Conservation (phyloP, 1,139 yeast genomes). For the Blastobotrys petasosporus region DNA sequence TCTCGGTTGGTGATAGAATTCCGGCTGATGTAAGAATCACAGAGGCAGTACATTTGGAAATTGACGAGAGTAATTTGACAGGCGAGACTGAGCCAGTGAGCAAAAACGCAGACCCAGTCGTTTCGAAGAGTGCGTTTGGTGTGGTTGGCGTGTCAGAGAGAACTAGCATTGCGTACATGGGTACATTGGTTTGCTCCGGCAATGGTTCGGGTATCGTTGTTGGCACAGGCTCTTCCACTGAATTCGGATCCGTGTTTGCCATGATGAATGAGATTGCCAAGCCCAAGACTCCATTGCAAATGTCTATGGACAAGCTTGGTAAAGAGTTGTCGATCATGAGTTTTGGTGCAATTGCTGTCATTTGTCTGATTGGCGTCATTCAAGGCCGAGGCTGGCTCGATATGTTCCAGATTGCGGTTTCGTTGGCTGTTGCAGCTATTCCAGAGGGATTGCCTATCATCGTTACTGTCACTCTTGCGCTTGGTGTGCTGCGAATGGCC, state of each 20-base stretch:
- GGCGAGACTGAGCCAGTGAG: slow-evolving; percentile 88
- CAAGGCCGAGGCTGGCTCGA: slow-evolving; percentile 95
- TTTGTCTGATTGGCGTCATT: slow-evolving; percentile 76
- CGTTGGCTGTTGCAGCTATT: slow-evolving; percentile 95
- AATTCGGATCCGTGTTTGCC: slow-evolving; percentile 79
- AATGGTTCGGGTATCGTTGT: slow-evolving; percentile 91
- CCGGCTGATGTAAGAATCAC: slow-evolving; percentile 88
- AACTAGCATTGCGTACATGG: slow-evolving; percentile 82
- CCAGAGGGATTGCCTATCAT: slow-evolving; percentile 97
- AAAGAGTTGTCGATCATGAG: slow-evolving; percentile 78
- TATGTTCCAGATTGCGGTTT: slow-evolving; percentile 94
- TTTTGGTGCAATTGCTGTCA: slow-evolving; percentile 78
- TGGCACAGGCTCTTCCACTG: slow-evolving; percentile 81
- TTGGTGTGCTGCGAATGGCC: slow-evolving; percentile 95
- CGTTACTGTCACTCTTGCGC: slow-evolving; percentile 90
- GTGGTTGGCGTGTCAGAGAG: slow-evolving; percentile 57
- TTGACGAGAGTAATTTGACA: slow-evolving; percentile 89
- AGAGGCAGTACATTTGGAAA: slow-evolving; percentile 67
- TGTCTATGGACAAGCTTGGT: slow-evolving; percentile 90
- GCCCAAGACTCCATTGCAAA: slow-evolving; percentile 93
- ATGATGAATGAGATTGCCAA: slow-evolving; percentile 93
- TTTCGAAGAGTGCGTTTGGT: slow-evolving; percentile 30
- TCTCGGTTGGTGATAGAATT: slow-evolving; percentile 85
- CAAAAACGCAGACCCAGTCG: slow-evolving; percentile 45
- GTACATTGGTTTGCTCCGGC: slow-evolving; percentile 91